Evolutionary conservation across 805 yeast genomes (phyloP).

Genomic region (Yarrowia divulgata): DNA sequence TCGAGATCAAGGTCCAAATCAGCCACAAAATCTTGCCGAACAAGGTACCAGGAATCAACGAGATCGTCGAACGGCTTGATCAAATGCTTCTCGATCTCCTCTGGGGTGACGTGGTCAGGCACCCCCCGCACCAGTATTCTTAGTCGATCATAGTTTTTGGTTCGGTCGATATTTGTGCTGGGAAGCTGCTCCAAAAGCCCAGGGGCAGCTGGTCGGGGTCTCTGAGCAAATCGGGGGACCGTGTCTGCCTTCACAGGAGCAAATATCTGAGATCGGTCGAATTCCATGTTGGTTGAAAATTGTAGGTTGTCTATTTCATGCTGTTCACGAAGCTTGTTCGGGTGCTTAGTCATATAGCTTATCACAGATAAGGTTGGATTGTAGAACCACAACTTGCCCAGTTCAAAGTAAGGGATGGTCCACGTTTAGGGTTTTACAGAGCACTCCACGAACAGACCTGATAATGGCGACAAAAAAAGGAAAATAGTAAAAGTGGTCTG

Average conservation of each 20-base stretch:
- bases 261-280: constrained; percentile 27
- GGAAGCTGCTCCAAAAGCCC: constrained; percentile 29
- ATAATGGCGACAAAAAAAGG: too few species aligned
- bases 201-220: constrained; percentile 26
- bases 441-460: too few species aligned
- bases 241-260: constrained; percentile 7
- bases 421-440: too few species aligned
- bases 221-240: constrained; percentile 23
- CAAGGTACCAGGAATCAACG: constrained; percentile 27
- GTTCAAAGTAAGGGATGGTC: too few species aligned
- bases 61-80: not conserved
- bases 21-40: constrained; percentile 27
- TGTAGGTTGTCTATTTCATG: not conserved
- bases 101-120: constrained; percentile 3
- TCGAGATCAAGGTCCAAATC: constrained; percentile 23
- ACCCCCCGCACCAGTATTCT: constrained; percentile 19
- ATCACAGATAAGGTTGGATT: not conserved
- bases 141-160: constrained; percentile 16
- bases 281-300: constrained; percentile 38
- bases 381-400: too few species aligned
- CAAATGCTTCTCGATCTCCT: constrained; percentile 4
- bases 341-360: constrained; percentile 1
- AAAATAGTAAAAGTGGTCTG: too few species aligned
- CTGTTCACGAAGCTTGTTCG: not conserved
- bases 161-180: not conserved